Evolutionary conservation across 2,329 filamentous ascomycete species (phyloP).

Genomic region (Lachnellula suecica): DNA sequence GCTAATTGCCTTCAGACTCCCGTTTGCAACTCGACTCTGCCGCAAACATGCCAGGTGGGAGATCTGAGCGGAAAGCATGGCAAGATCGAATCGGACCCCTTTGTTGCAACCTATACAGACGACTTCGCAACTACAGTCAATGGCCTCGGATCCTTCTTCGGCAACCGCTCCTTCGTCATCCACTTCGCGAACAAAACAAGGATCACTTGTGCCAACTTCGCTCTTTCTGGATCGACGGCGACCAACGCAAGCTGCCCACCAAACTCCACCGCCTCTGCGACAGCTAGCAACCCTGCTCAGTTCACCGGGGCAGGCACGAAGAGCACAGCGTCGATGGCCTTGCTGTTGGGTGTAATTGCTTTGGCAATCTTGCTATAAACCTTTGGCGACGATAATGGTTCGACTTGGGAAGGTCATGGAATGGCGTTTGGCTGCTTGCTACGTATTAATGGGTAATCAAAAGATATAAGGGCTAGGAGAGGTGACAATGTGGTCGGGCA

Average conservation of each 20-base stretch:
- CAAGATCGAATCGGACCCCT: conserved; percentile 52
- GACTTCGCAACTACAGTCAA: conserved; percentile 53
- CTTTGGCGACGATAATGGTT: neutral
- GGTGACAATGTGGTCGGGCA: too few species aligned
- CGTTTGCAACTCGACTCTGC: conserved; percentile 55
- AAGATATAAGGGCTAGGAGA: neutral
- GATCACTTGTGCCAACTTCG: conserved; percentile 65
- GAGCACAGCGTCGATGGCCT: neutral
- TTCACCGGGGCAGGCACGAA: neutral
- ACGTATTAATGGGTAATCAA: neutral
- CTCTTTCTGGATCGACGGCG: conserved; percentile 14
- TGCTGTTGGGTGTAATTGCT: conserved; percentile 2
- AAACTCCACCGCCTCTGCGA: conserved; percentile 1
- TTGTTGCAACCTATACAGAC: conserved; percentile 52
- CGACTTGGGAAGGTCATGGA: neutral
- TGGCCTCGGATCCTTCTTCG: conserved; percentile 57
- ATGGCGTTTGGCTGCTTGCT: neutral
- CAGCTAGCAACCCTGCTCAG: neutral
- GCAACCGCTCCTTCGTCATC: conserved; percentile 63
- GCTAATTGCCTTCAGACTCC: conserved; percentile 46
- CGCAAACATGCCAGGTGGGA: conserved; percentile 71
- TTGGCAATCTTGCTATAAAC: conserved; percentile 6
- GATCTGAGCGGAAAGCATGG: conserved; percentile 76
- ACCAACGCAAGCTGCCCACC: neutral
- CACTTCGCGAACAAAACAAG: conserved; percentile 65